Percentiles rank a stretch among this genome's conserved stretches.
These are phyloP conservation scores for Knufia petricola DNA, from an alignment of 2,329 filamentous ascomycete species.

Conservation along the genomic window DNA sequence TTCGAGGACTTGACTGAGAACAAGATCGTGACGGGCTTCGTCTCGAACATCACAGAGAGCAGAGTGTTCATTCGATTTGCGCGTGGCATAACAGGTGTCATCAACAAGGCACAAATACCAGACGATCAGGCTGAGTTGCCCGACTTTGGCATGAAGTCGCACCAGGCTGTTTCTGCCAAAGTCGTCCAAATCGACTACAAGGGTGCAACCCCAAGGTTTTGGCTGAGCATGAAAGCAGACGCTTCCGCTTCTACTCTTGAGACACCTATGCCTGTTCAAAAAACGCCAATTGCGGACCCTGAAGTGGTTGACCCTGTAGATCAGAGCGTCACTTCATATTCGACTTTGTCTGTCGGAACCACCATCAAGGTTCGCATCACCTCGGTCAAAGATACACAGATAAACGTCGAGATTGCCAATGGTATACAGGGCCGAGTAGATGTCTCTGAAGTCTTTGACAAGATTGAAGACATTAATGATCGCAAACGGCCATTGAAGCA, in stretches of 20 bases:
- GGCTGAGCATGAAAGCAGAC: slow-evolving; percentile 48
- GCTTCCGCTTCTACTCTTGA: slow-evolving; percentile 31
- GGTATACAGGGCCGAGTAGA: slow-evolving; percentile 89
- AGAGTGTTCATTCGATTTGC: slow-evolving; percentile 86
- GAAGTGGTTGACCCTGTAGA: slow-evolving; percentile 54
- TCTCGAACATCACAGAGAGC: slow-evolving; percentile 71
- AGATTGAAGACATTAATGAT: slow-evolving; percentile 76
- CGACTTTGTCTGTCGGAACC: slow-evolving; percentile 64
- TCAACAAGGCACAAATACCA: slow-evolving; percentile 69
- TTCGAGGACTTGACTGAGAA: slow-evolving; percentile 66
- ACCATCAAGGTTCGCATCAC: slow-evolving; percentile 66
- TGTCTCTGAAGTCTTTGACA: slow-evolving; percentile 79
- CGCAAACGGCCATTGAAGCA: slow-evolving; percentile 67
- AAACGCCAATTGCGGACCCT: slow-evolving; percentile 25
- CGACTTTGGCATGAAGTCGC: slow-evolving; percentile 68
- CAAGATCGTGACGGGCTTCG: slow-evolving; percentile 62
- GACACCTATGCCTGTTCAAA: slow-evolving; percentile 26
- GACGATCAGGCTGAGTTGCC: slow-evolving; percentile 57
- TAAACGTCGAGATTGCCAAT: slow-evolving; percentile 82
- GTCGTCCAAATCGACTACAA: slow-evolving; percentile 63
- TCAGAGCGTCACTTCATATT: slow-evolving; percentile 48
- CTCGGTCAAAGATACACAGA: slow-evolving; percentile 81
- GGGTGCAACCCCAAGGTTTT: slow-evolving; percentile 52
- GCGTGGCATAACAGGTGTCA: slow-evolving; percentile 62
- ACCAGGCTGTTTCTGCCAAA: slow-evolving; percentile 64